Base-by-base conservation (phyloP, 768 basidiomycete species). In the Tulasnella sp. region DNA sequence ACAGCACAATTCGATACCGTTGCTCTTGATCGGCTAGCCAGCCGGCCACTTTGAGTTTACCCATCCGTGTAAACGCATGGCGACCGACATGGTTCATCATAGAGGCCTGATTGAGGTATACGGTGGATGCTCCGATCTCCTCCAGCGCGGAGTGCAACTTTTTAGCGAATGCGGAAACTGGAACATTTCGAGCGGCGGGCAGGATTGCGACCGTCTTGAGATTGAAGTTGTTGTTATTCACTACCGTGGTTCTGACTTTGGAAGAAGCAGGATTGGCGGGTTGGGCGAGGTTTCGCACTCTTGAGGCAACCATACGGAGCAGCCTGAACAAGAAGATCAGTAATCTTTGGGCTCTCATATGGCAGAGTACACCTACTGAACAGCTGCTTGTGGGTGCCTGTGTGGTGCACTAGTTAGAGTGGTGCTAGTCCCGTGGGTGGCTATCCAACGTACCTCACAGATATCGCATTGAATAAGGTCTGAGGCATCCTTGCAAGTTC, bases 11-110 rank as follows among this genome's bases (percentile, higher is more conserved):
- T 41, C 96, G 90, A 84, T 93, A 98, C 84, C 94, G 91, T 87
- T 98, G 95, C 85, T 98, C 96, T 85, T 94, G 93, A 85, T 99
- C 97, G 22, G 97, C 96, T 9, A 99, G 88, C 98, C 98, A 98
- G 3, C 94, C 91, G 0, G 93, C 91, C 46, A 95, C 94, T 88
- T 99, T 99, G 60, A 99, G 90, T 86, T 98, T 98, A 2, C 98
- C 98, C 92, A 99, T 98, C 75, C 94, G 88, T 48, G 95, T 95
- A 86, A 99, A 99, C 0, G 97, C 96, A 87, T 99, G 96, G 54
- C 94, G 90, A 20, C 98, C 98, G 6, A 99, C 91, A 83, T 98
- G 96, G 76, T 90, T 91, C 76, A 96, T 96, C 75, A 98, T 92
- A 12, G 96, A 95, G 0, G 95, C 94, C 86, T 99, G 98, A 84